phyloP scores from a whole-genome alignment of 78 protist species.

The Pigoraptor vietnamica region DNA sequence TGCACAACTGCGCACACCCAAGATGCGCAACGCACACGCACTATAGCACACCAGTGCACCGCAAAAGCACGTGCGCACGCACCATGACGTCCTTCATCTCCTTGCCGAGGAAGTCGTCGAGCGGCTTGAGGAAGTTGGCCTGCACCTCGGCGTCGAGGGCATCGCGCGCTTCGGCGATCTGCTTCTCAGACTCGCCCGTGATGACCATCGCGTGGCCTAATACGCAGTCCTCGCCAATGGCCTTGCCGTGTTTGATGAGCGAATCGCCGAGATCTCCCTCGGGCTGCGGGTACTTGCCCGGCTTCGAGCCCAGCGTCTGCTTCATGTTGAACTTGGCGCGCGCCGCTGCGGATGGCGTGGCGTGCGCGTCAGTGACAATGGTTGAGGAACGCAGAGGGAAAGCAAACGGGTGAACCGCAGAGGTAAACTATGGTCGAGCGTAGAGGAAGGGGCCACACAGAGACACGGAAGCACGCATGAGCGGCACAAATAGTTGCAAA shows the following conservation, averaged over 20 bases:
- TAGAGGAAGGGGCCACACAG: no score
- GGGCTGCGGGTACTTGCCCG: not conserved
- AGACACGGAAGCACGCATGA: no score
- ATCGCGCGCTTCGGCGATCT: slow-evolving; percentile 9
- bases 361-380: no score
- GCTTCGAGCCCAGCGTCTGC: not conserved
- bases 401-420: not conserved
- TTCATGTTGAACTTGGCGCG: not conserved
- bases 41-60: not conserved
- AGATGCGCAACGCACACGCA: not conserved
- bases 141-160: not conserved
- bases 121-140: not conserved
- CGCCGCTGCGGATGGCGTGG: no score
- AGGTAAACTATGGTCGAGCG: not conserved
- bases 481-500: no score
- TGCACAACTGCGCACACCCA: no score
- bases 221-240: not conserved
- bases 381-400: not conserved
- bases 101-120: not conserved
- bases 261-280: slow-evolving; percentile 1
- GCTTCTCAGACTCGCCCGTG: not conserved
- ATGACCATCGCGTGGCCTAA: not conserved
- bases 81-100: slow-evolving; percentile 1
- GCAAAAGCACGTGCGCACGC: not conserved
- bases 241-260: not conserved